Base-by-base conservation (phyloP, 768 basidiomycete species). In the Rhodotorula diobovata region DNA sequence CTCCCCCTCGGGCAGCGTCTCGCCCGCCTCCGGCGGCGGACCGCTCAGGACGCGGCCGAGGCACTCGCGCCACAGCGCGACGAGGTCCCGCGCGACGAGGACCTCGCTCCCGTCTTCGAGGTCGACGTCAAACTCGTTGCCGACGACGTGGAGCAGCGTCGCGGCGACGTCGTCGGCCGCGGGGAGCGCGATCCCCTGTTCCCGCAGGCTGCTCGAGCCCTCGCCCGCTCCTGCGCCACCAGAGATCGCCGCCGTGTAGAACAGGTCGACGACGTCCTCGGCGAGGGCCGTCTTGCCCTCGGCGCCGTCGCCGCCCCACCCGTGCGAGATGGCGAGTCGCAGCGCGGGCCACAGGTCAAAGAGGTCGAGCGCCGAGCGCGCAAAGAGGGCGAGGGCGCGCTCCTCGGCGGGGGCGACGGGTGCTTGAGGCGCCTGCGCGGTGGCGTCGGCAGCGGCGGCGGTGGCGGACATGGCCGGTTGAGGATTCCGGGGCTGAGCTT, bases 81-180 rank as follows among this genome's bases (percentile, higher is more conserved):
- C 84, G 43, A 93, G 82, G 77, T 93, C 91, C 73, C 79, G 81
- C 20, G 91, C 89, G 54, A 97, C 87, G 7, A 79, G 81, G 67
- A 87, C 87, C 2, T 88, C 87, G 65, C 90, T 93, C 30, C 86
- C 90, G 76, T 98, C 95, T 74, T 96, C 93, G 34, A 97, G 81
- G 20, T 84, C 81, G 23, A 87, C 85, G 32, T 93, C 91, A 77
- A 91, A 97, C 78, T 96, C 94, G 76, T 96, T 91, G 15, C 83
- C 83, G 84, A 96, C 87, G 58, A 90, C 85, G 77, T 95, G 91
- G 21, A 90, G 83, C 23, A 98, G 83, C 73, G 89, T 82, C 63
- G 90, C 87, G 77, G 91, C 91, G 71, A 98, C 82, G 76, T 94
- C 91, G 76, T 86, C 83, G 35, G 85, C 85, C 76, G 94, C 92